Evolutionary conservation across 306 rosid genomes (phyloP), one percentile per base, ranked within the genome.

Genomic region (Prosopis cineraria): DNA sequence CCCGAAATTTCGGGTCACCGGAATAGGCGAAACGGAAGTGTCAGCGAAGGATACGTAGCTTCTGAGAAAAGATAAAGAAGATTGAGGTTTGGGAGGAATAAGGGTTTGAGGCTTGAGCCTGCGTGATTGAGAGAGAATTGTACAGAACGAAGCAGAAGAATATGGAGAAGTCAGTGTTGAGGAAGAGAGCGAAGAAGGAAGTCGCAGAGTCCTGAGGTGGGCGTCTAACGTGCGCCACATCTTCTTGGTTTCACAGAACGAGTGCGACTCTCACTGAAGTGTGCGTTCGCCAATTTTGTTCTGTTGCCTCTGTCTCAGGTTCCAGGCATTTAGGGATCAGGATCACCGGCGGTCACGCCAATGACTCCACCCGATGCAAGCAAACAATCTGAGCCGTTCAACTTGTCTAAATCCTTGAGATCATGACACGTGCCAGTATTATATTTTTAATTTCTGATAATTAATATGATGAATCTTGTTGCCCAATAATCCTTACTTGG

Each of bases 161-260:
- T 8, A 39, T 4, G 76, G 27, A 39, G 77, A 80, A 19, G 44
- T 53, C 24, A 31, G 30, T 4, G 29, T 30, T 72, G 55, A 9
- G 16, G 72, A 40, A 7, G 79, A 55, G 78, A 86, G 71, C 5
- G 48, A 36, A 1, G 88, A 75, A 20, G 80, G 40, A 60, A 78
- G 69, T 22, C 89, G 86, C 63, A 82, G 27, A 31, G 84, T 45
- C 75, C 84, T 74, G 63, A 87, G 84, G 78, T 76, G 87, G 12
- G 80, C 81, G 84, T 82, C 94, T 10, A 90, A 73, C 84, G 85
- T 33, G 70, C 94, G 92, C 89, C 89, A 79, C 91, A 88, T 90
- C 59, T 76, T 72, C 47, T 44, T n/a, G 33, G 65, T 24, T 33
- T 20, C 34, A 37, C 13, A 10, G 27, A 7, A 39, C 31, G 68